These are phyloP conservation scores for Withania somnifera DNA, from an alignment of 305 asterid genomes.

Conservation along the genomic window DNA sequence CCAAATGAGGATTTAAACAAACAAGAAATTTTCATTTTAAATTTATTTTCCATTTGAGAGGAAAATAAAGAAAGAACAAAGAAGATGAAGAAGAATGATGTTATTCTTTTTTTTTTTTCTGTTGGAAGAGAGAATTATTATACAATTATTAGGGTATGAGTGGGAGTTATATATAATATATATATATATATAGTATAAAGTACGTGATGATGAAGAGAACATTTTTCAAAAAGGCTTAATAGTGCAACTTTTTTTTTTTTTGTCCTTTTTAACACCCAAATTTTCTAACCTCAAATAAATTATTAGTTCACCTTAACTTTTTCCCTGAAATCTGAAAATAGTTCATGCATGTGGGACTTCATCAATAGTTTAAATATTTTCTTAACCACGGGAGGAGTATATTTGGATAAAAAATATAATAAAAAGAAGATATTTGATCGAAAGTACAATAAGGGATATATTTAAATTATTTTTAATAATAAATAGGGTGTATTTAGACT, in stretches of 20 bases:
- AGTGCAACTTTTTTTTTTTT: constrained; percentile 8
- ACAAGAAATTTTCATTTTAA: constrained; percentile 8
- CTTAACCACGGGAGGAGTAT: too few relatives aligned
- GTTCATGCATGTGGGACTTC: background rate
- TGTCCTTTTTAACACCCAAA: constrained; percentile 3
- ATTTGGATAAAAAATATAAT: too few relatives aligned
- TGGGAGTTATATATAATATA: background rate
- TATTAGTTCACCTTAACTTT: background rate
- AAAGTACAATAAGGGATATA: too few relatives aligned
- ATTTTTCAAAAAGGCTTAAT: background rate
- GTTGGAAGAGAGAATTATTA: background rate
- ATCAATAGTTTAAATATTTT: too few relatives aligned
- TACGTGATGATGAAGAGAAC: background rate
- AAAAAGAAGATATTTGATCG: too few relatives aligned
- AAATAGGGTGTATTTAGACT: too few relatives aligned
- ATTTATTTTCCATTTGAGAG: constrained; percentile 11
- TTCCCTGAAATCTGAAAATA: background rate
- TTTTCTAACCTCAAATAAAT: background rate
- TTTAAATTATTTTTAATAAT: too few relatives aligned
- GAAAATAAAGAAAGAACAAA: background rate
- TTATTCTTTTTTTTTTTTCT: background rate
- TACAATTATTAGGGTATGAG: constrained; percentile 2
- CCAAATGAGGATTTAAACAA: constrained; percentile 6
- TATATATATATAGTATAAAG: background rate
- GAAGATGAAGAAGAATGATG: background rate